Evolutionary conservation across 352 stramenopile species (phyloP), one percentile per base, ranked within the genome.

Genomic region (Pythium grandisporangium): DNA sequence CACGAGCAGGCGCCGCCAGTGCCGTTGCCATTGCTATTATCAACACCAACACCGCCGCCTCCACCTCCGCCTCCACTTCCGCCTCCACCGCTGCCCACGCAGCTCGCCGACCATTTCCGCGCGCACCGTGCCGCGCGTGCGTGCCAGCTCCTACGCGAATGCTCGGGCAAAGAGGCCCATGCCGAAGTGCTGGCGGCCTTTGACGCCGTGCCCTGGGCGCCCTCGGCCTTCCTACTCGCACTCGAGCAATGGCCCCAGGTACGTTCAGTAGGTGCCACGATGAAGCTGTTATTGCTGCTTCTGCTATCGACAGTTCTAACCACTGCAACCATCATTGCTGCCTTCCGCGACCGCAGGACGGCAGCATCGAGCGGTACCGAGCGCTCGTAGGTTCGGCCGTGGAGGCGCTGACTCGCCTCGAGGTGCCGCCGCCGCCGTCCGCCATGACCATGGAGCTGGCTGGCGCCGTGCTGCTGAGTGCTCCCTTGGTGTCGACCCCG

Each of bases 381-480:
- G n/a, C n/a, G n/a, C n/a, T n/a, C n/a, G n/a, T n/a, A n/a, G n/a
- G n/a, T n/a, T n/a, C n/a, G n/a, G n/a, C n/a, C n/a, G n/a, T n/a
- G n/a, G n/a, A n/a, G n/a, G n/a, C n/a, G n/a, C n/a, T n/a, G n/a
- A n/a, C n/a, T n/a, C n/a, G n/a, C n/a, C n/a, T n/a, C n/a, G n/a
- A n/a, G n/a, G n/a, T n/a, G n/a, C n/a, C 19, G 1, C 2, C 37
- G 25, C 51, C 58, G 42, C 41, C 69, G 14, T 69, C 57, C 0
- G 25, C 26, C 10, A 32, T 37, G 3, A 61, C 78, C 42, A 66
- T 61, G 37, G 44, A 48, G 5, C 37, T 83, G 30, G 73, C 73
- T 2, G 68, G 54, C 5, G 53, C 48, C 16, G 56, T 86, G 44
- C 43, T 86, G 25, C 48, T 53, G 11, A 23, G 61, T 14, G 44